Percentiles rank a stretch among this genome's conserved stretches.
Evolutionary conservation across 176 grass and related monocot genomes (phyloP).

Genomic region (Areca catechu): DNA sequence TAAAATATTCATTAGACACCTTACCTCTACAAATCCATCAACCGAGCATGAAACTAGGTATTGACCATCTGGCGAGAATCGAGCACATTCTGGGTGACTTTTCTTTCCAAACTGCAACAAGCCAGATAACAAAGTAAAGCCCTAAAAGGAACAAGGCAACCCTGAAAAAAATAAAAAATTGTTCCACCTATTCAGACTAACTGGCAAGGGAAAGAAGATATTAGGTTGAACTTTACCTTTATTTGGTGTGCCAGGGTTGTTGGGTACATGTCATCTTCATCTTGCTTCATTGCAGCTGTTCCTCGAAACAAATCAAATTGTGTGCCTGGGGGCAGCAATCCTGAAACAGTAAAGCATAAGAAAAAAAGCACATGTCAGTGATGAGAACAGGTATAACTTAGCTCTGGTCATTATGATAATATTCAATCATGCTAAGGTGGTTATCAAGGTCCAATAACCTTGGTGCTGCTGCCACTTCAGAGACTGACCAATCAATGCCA

Average conservation of each 20-base stretch:
- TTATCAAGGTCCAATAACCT: constrained; percentile 31
- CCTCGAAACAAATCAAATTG: constrained; percentile 99
- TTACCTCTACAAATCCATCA: constrained; percentile 95
- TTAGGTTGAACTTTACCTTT: constrained; percentile 42
- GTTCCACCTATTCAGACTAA: too few relatives aligned
- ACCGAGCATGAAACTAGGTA: constrained; percentile 95
- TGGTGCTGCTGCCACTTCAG: constrained; percentile 99
- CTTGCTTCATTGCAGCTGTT: constrained; percentile 98
- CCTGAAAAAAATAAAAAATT: too few relatives aligned
- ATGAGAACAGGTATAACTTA: constrained; percentile 7
- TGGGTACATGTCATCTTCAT: constrained; percentile 85
- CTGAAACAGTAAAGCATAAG: constrained; percentile 23
- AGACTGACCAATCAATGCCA: constrained; percentile 96
- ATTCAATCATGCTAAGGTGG: background rate
- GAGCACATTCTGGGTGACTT: constrained; percentile 95
- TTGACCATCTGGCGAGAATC: constrained; percentile 97
- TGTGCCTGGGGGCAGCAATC: constrained; percentile 84
- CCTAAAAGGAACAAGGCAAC: too few relatives aligned
- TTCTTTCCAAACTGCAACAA: constrained; percentile 89
- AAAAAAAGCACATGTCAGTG: constrained; percentile 4
- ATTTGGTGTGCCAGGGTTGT: constrained; percentile 81
- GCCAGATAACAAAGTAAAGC: background rate
- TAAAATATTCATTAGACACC: constrained; percentile 10
- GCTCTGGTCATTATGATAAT: background rate
- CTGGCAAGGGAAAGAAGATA: too few relatives aligned